Conservation (phyloP, 1,284 basidiomycete genomes). For the Sanghuangporus baumii region DNA sequence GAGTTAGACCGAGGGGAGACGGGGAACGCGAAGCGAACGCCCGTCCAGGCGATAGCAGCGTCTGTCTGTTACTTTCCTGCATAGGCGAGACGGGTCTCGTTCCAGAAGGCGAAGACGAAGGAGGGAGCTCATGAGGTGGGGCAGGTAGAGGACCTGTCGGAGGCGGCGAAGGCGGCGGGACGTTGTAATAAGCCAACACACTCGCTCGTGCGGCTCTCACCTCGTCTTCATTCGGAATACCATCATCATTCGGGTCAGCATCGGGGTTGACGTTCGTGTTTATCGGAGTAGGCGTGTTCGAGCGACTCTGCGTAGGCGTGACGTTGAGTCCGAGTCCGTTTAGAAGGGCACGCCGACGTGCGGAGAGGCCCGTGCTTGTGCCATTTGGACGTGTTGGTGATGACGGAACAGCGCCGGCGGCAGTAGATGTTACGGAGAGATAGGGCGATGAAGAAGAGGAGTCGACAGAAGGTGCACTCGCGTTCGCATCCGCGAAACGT, state of each 20-base stretch:
- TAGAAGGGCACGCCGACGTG: neutral
- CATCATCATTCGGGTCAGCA: neutral
- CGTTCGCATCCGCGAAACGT: neutral
- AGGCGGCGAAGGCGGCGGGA: conserved; percentile 17
- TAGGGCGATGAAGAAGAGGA: neutral
- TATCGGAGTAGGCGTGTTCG: neutral
- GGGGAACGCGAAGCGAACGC: conserved; percentile 5
- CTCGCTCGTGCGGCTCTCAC: conserved; percentile 7
- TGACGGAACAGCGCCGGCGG: neutral
- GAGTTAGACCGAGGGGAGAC: neutral
- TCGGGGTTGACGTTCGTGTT: neutral
- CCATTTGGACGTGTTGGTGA: neutral
- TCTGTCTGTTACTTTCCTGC: neutral
- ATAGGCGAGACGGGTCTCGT: neutral
- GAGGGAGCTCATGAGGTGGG: neutral
- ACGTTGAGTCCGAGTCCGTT: neutral
- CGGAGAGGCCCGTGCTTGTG: neutral
- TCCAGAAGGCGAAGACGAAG: neutral
- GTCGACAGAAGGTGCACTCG: neutral
- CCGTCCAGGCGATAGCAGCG: conserved; percentile 1
- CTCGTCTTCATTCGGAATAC: neutral
- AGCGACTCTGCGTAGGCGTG: conserved; percentile 3
- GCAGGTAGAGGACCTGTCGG: conserved; percentile 14
- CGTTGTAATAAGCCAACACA: conserved; percentile 15
- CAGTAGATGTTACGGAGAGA: neutral